phyloP scores from a whole-genome alignment of 2,329 filamentous ascomycete genomes.

The Aspergillus sp. region DNA sequence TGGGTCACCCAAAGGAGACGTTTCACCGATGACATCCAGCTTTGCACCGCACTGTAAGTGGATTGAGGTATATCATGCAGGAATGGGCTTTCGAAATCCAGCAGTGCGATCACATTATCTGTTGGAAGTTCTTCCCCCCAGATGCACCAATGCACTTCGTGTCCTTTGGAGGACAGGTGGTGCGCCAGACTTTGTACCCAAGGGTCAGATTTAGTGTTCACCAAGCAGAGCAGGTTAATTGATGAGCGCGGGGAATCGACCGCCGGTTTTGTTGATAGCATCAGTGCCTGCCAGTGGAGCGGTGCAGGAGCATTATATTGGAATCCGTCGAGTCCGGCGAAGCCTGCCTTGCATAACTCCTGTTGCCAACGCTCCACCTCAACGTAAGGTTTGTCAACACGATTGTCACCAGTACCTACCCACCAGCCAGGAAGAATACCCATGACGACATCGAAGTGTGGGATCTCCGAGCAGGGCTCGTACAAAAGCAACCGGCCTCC shows the following conservation, averaged over 20 bases:
- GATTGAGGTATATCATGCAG: conserved; percentile 3
- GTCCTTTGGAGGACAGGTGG: not conserved
- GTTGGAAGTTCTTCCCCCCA: not conserved
- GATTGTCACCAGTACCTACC: conserved; percentile 26
- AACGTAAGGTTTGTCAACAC: conserved; percentile 25
- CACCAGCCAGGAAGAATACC: conserved; percentile 33
- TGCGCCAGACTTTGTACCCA: not conserved
- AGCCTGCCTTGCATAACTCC: conserved; percentile 31
- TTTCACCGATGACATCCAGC: not conserved
- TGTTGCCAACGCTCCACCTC: conserved; percentile 24
- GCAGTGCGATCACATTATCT: conserved; percentile 5
- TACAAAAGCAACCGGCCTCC: conserved; percentile 9
- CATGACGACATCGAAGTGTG: conserved; percentile 1
- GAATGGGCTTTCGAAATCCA: conserved; percentile 10
- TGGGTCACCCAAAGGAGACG: conserved; percentile 21
- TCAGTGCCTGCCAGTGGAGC: conserved; percentile 4
- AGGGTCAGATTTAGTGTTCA: not conserved
- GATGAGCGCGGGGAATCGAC: not conserved
- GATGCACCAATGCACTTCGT: not conserved
- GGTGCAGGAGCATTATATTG: conserved; percentile 17
- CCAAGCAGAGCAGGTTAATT: not conserved
- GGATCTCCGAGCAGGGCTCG: conserved; percentile 2
- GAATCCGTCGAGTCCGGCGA: conserved; percentile 27
- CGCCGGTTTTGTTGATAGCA: conserved; percentile 1
- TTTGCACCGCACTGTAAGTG: not conserved